A percentile compares a stretch with the other conserved stretches of the same genome.
Conservation (phyloP, 495 filamentous ascomycete genomes). For the Podospora tetraspora region DNA sequence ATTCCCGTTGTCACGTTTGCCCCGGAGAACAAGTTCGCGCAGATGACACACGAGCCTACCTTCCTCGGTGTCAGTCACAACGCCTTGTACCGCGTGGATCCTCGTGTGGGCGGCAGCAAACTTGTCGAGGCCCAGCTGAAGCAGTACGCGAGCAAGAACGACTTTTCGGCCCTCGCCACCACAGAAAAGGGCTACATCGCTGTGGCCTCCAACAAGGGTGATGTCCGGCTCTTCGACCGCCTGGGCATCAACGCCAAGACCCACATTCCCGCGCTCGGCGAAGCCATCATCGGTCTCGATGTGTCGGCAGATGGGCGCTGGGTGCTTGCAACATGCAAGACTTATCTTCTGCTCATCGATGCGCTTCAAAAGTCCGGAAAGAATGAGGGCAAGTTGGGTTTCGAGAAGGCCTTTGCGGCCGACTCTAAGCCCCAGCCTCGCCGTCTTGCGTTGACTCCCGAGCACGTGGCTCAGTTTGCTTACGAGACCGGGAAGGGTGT, state of each 20-base stretch:
- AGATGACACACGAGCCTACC: conserved; percentile 92
- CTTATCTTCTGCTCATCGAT: conserved; percentile 91
- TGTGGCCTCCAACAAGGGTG: conserved; percentile 94
- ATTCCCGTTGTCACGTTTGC: conserved; percentile 86
- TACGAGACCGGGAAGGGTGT: conserved; percentile 85
- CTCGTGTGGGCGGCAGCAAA: conserved; percentile 84
- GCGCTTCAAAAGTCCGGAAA: conserved; percentile 86
- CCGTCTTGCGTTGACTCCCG: conserved; percentile 78
- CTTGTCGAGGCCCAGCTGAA: conserved; percentile 89
- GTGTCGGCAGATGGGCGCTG: conserved; percentile 92
- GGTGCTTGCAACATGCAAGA: conserved; percentile 90
- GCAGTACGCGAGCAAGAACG: conserved; percentile 93
- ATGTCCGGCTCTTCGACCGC: conserved; percentile 93
- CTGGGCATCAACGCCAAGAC: conserved; percentile 97
- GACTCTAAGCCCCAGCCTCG: conserved; percentile 90
- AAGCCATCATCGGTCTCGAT: conserved; percentile 91
- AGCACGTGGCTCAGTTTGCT: conserved; percentile 93
- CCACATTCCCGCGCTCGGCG: conserved; percentile 89
- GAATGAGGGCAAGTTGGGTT: conserved; percentile 95
- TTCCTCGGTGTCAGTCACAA: conserved; percentile 91
- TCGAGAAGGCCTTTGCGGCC: conserved; percentile 88
- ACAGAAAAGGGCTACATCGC: conserved; percentile 95
- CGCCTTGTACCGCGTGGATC: conserved; percentile 89
- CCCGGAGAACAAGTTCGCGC: conserved; percentile 95
- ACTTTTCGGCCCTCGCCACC: conserved; percentile 88